Evolutionary conservation across 2,329 filamentous ascomycete genomes (phyloP), one percentile per base, ranked within the genome.

Genomic region (Talaromyces albobiverticillius): DNA sequence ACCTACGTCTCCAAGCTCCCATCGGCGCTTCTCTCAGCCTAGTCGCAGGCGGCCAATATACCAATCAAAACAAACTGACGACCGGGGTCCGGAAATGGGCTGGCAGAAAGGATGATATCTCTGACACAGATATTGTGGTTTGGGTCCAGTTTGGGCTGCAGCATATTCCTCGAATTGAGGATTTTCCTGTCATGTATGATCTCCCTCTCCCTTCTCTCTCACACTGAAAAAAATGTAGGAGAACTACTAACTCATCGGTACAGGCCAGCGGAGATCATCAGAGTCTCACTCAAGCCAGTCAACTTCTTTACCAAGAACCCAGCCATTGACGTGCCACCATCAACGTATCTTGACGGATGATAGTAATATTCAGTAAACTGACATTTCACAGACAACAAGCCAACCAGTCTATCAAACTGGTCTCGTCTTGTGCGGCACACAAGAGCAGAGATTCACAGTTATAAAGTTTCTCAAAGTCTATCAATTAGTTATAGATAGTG

Each of bases 51-150:
- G 80, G 80, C 0, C 65, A 74, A n/a, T 81, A 75, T 58, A 81
- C 79, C 7, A 67, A 79, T 52, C 79, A 81, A 62, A 79, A 76
- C 42, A 74, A 78, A 45, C 74, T 76, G n/a, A 79, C 78, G 0
- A 74, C 76, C 2, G 81, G 80, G 0, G 77, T 85, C 2, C 74
- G 80, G 38, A 70, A 74, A 25, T 84, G 78, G 76, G 74, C 74
- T 5, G 67, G 63, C 4, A 68, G 78, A 4, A 68, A 77, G n/a
- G 73, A 80, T 53, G 59, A 76, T 57, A 73, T 82, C 4, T 61
- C 78, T 11, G 64, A 68, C 54, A 52, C 63, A 51, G 66, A 70
- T 45, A 66, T 70, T 32, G 66, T 70, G 8, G 46, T 71, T 29
- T 71, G 67, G 64, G 63, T 68, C 29, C 64, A 61, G 6, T 62